Percentiles rank a stretch among this genome's conserved stretches.
Conservation (phyloP, 371 early-diverging fungal genomes). For the Circinella umbellata region DNA sequence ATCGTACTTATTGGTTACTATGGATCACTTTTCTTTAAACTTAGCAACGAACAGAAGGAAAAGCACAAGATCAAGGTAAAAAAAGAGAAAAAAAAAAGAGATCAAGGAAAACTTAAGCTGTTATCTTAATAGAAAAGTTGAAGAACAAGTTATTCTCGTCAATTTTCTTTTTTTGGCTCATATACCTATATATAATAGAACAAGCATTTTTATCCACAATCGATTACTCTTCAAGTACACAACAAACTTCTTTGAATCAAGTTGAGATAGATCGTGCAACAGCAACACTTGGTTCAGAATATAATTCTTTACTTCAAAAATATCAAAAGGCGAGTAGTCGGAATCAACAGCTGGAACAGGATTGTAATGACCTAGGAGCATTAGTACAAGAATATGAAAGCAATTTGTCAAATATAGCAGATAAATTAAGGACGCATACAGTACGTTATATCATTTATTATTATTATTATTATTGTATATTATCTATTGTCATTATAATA, state of each 20-base stretch:
- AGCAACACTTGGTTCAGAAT: slow-evolving; percentile 13
- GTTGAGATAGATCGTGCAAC: slow-evolving; percentile 9
- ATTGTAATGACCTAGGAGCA: slow-evolving; percentile 29
- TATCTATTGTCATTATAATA: background rate
- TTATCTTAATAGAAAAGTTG: too few species aligned
- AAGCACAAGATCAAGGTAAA: slow-evolving; percentile 1
- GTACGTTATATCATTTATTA: slow-evolving; percentile 18
- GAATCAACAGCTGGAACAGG: slow-evolving; percentile 36
- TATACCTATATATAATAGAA: background rate
- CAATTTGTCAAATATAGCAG: slow-evolving; percentile 31
- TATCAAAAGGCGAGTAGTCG: slow-evolving; percentile 17
- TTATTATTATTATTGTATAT: background rate
- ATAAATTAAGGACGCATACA: slow-evolving; percentile 36
- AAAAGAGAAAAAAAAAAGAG: too few species aligned
- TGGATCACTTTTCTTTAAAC: background rate
- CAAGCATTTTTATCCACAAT: background rate
- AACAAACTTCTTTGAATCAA: background rate
- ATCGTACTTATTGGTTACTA: background rate
- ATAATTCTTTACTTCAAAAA: slow-evolving; percentile 18
- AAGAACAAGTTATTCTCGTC: too few species aligned
- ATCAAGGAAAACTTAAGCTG: too few species aligned
- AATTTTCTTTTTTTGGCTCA: too few species aligned
- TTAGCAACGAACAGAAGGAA: slow-evolving; percentile 22
- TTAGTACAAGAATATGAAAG: slow-evolving; percentile 43
- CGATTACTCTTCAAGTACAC: background rate